phyloP scores from a whole-genome alignment of 768 basidiomycete genomes.

The Russula brevipes region DNA sequence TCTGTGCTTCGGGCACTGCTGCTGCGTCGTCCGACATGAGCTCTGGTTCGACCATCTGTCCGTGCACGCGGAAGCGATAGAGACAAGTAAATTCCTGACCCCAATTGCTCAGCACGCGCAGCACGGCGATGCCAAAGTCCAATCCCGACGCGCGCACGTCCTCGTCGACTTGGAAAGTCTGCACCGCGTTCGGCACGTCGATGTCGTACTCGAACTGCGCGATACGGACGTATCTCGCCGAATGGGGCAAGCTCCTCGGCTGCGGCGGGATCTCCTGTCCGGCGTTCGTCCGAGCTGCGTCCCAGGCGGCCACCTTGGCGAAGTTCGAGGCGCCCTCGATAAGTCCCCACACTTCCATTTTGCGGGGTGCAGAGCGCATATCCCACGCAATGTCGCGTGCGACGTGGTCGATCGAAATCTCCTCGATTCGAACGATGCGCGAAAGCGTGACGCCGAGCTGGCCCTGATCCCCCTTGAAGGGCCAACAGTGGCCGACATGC shows the following conservation, averaged over 20 bases:
- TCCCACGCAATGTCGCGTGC: constrained; percentile 78
- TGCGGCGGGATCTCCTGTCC: constrained; percentile 28
- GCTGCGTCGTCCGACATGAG: neutral
- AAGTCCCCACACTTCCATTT: constrained; percentile 90
- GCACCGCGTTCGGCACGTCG: constrained; percentile 37
- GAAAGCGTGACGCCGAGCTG: constrained; percentile 80
- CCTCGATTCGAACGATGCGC: constrained; percentile 49
- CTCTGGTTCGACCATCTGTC: constrained; percentile 38
- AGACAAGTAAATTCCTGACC: constrained; percentile 85
- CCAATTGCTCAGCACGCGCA: constrained; percentile 83
- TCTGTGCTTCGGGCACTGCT: neutral
- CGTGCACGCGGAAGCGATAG: constrained; percentile 81
- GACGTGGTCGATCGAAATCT: constrained; percentile 85
- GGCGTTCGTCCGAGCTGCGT: constrained; percentile 31
- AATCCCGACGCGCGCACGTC: constrained; percentile 66
- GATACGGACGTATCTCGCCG: constrained; percentile 38
- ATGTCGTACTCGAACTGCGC: constrained; percentile 47
- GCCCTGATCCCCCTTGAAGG: constrained; percentile 72
- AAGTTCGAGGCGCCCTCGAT: constrained; percentile 75
- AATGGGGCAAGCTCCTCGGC: constrained; percentile 31
- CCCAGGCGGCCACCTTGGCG: constrained; percentile 54
- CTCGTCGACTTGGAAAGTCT: constrained; percentile 45
- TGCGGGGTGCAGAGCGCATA: constrained; percentile 70
- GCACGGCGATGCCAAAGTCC: constrained; percentile 80
- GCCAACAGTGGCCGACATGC: constrained; percentile 88